Conservation (phyloP, 2,329 filamentous ascomycete genomes). For the Raffaelea deltoideospora region DNA sequence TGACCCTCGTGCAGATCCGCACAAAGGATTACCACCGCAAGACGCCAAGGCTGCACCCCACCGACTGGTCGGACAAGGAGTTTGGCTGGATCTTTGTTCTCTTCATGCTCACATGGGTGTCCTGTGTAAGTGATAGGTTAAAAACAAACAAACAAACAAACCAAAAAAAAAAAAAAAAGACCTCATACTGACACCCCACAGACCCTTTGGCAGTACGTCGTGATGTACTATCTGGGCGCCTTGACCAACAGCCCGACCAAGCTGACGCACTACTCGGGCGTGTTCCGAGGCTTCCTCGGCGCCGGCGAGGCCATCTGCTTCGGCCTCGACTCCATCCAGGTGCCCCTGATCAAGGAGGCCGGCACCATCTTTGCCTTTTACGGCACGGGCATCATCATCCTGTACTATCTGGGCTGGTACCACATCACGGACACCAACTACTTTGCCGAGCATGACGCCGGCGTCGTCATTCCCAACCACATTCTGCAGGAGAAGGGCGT, state of each 20-base stretch:
- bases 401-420: slow-evolving; percentile 10
- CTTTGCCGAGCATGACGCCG: slow-evolving; percentile 13
- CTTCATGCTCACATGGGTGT: background rate
- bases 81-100: background rate
- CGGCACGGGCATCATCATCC: slow-evolving; percentile 1
- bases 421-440: slow-evolving; percentile 14
- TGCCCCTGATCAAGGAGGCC: background rate
- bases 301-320: slow-evolving; percentile 16
- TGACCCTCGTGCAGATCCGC: background rate
- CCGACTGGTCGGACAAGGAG: background rate
- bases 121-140: background rate
- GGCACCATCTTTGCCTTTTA: background rate
- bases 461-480: slow-evolving; percentile 14
- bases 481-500: slow-evolving; percentile 10
- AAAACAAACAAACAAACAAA: background rate
- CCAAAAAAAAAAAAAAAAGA: background rate
- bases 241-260: slow-evolving; percentile 13
- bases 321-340: background rate
- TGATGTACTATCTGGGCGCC: slow-evolving; percentile 15
- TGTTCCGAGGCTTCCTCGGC: slow-evolving; percentile 14
- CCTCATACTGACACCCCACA: background rate
- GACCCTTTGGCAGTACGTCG: slow-evolving; percentile 14
- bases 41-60: slow-evolving; percentile 3
- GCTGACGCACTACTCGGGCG: slow-evolving; percentile 10
- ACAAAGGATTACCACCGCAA: slow-evolving; percentile 13